Conservation (phyloP, 2,329 filamentous ascomycete genomes). For the Fusarium sp. region DNA sequence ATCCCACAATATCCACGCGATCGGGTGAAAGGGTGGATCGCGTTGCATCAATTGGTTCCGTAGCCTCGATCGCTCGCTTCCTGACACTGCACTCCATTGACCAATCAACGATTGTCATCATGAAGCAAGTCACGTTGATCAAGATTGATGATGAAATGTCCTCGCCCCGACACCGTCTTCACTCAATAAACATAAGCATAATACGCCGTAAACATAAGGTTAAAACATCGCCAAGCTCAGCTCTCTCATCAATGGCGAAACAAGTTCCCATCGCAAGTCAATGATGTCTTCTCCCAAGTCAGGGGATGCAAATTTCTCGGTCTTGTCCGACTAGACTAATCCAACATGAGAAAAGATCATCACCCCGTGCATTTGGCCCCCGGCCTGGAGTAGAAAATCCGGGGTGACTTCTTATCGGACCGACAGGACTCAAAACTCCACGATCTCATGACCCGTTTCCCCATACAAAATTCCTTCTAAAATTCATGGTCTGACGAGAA, state of each 20-base stretch:
- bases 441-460: not conserved
- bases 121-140: not conserved
- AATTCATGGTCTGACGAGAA: conserved; percentile 5
- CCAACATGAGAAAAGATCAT: not conserved
- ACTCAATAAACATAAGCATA: not conserved
- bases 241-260: not conserved
- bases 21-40: not conserved
- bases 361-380: not conserved
- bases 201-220: not conserved
- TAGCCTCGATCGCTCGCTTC: not conserved
- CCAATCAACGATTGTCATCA: not conserved
- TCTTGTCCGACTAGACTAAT: not conserved
- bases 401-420: not conserved
- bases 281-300: not conserved
- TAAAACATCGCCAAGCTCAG: not conserved
- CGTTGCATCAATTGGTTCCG: not conserved
- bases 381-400: not conserved
- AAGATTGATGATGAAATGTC: not conserved
- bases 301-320: not conserved
- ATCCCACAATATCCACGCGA: not conserved
- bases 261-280: not conserved
- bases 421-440: not conserved
- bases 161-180: not conserved
- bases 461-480: not conserved
- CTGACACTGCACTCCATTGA: not conserved